Percentiles rank a stretch among this genome's conserved stretches.
phyloP scores from a whole-genome alignment of 2,329 filamentous ascomycete species.

The Bipolaris gigantea region DNA sequence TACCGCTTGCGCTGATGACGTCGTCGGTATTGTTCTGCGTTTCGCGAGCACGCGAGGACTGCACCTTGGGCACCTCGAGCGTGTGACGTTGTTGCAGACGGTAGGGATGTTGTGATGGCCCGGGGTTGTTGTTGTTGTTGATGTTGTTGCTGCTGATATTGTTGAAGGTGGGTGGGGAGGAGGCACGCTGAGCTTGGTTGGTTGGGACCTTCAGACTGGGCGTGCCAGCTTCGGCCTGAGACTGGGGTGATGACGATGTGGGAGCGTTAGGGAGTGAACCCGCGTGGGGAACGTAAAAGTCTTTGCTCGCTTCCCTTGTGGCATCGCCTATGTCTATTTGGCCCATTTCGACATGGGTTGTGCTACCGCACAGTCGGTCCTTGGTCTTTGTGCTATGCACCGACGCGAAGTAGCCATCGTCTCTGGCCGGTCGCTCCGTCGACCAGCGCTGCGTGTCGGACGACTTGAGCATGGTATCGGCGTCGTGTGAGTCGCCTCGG shows the following conservation, averaged over 20 bases:
- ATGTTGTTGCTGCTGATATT: neutral
- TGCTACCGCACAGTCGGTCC: slow-evolving; percentile 33
- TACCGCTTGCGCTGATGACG: slow-evolving; percentile 69
- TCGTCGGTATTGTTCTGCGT: slow-evolving; percentile 59
- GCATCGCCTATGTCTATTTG: slow-evolving; percentile 30
- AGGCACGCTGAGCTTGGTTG: slow-evolving; percentile 55
- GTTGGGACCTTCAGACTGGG: slow-evolving; percentile 44
- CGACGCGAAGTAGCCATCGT: slow-evolving; percentile 53
- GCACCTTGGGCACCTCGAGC: slow-evolving; percentile 77
- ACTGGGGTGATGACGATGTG: slow-evolving; percentile 14
- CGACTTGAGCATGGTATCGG: slow-evolving; percentile 25
- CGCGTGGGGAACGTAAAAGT: slow-evolving; percentile 26
- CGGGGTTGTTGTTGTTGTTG: slow-evolving; percentile 54
- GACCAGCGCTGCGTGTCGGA: slow-evolving; percentile 31
- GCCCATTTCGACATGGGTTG: slow-evolving; percentile 44
- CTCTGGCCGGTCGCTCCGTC: slow-evolving; percentile 36
- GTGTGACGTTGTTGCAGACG: slow-evolving; percentile 82
- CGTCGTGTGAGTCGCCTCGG: slow-evolving; percentile 22
- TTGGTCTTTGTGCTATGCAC: slow-evolving; percentile 40
- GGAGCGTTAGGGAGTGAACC: slow-evolving; percentile 21
- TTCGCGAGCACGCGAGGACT: slow-evolving; percentile 68
- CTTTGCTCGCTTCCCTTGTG: slow-evolving; percentile 35
- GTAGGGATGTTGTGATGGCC: slow-evolving; percentile 56
- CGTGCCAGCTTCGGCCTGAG: slow-evolving; percentile 24
- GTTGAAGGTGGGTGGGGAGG: slow-evolving; percentile 61